These are phyloP conservation scores for Talaromyces rugulosus DNA, from an alignment of 2,329 filamentous ascomycete genomes.

Conservation along the genomic window DNA sequence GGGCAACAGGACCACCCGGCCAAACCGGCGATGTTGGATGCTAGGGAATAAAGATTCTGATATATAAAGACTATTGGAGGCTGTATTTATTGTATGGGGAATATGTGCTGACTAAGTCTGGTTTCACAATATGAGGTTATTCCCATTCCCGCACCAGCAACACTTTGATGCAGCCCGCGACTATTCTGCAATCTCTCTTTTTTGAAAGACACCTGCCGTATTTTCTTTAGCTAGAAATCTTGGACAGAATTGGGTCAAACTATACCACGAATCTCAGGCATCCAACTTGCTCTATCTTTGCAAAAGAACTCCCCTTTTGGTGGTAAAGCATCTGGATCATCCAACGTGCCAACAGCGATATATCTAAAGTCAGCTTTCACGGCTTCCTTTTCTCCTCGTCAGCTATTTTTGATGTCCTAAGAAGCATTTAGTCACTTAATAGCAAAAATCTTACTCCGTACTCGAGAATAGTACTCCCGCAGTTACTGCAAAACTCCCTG, in stretches of 20 bases:
- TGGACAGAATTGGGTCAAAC: slow-evolving; percentile 14
- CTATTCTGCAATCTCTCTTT: neutral
- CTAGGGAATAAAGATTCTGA: neutral
- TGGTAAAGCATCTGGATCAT: slow-evolving; percentile 46
- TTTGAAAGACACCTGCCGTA: slow-evolving; percentile 7
- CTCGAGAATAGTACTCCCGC: slow-evolving; percentile 50
- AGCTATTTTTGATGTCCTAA: neutral
- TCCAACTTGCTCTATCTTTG: slow-evolving; percentile 46
- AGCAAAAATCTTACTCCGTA: slow-evolving; percentile 42
- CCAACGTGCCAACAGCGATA: slow-evolving; percentile 48
- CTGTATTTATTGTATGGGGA: neutral
- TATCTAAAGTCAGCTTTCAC: slow-evolving; percentile 35
- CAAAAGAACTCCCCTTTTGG: slow-evolving; percentile 56
- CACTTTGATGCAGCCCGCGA: neutral
- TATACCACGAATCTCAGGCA: slow-evolving; percentile 46
- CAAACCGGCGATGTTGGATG: neutral
- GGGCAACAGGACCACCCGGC: neutral
- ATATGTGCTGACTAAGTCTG: neutral
- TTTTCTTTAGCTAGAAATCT: neutral
- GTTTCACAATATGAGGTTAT: neutral
- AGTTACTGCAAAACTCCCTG: slow-evolving; percentile 51
- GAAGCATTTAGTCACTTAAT: neutral
- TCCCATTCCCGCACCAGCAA: neutral
- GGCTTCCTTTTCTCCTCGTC: slow-evolving; percentile 19
- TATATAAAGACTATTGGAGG: neutral